Evolutionary conservation across 768 basidiomycete species (phyloP).

Genomic region (Boletus rex-veris): DNA sequence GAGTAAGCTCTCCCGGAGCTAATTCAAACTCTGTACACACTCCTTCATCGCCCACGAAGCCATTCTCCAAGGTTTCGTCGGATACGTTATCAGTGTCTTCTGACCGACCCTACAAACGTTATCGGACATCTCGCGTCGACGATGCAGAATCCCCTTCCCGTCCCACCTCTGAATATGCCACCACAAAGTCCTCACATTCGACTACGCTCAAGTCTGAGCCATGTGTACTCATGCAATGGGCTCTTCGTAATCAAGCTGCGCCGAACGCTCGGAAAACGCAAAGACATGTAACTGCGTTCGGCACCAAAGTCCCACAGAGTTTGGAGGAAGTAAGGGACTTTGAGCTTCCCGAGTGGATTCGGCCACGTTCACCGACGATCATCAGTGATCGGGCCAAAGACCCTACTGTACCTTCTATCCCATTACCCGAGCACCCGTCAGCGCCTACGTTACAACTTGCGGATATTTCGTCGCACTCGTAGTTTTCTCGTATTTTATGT

Average conservation of each 20-base stretch:
- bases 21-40: constrained; percentile 10
- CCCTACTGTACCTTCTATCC: not conserved
- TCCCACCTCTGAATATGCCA: constrained; percentile 17
- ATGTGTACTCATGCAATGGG: constrained; percentile 46
- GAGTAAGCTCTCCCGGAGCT: constrained; percentile 16
- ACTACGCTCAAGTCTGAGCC: constrained; percentile 21
- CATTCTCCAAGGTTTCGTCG: constrained; percentile 29
- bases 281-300: constrained; percentile 58
- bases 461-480: constrained; percentile 7
- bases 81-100: constrained; percentile 28
- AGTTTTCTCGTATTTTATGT: constrained; percentile 27
- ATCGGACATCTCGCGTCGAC: constrained; percentile 17
- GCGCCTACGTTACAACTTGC: constrained; percentile 12
- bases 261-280: constrained; percentile 47
- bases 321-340: constrained; percentile 51
- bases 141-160: constrained; percentile 26
- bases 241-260: constrained; percentile 44
- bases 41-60: constrained; percentile 23
- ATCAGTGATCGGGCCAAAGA: constrained; percentile 7
- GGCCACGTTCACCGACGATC: constrained; percentile 18
- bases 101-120: constrained; percentile 31
- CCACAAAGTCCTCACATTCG: constrained; percentile 7
- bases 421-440: constrained; percentile 1
- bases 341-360: constrained; percentile 54
- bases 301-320: constrained; percentile 49